phyloP scores from a whole-genome alignment of 306 rosid species.

The Ochetophila trinervis region DNA sequence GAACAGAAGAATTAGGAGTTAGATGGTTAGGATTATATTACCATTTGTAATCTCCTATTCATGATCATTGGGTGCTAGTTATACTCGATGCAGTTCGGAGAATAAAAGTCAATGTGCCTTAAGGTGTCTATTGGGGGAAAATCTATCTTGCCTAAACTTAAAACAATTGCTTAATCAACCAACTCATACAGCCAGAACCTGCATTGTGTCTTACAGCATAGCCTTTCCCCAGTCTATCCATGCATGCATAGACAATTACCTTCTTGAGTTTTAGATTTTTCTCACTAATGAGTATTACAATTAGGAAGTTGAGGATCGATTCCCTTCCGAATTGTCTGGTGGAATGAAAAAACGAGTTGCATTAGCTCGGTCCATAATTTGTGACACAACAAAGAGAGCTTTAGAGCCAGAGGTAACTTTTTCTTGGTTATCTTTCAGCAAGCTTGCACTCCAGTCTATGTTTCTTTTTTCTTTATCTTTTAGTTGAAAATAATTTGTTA shows the following conservation, averaged over 20 bases:
- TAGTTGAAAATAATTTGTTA: no score
- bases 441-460: not conserved
- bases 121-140: no score
- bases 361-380: slow-evolving; percentile 87
- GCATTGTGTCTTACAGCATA: not conserved
- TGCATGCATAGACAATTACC: slow-evolving; percentile 2
- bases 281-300: not conserved
- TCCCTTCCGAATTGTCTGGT: slow-evolving; percentile 97
- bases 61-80: not conserved
- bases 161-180: no score
- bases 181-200: no score
- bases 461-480: no score
- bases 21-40: not conserved
- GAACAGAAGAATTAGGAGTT: not conserved
- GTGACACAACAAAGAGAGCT: slow-evolving; percentile 64
- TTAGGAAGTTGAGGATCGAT: slow-evolving; percentile 88
- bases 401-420: slow-evolving; percentile 85
- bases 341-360: slow-evolving; percentile 99
- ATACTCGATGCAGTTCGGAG: not conserved
- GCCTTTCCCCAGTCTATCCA: not conserved
- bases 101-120: not conserved
- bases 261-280: slow-evolving; percentile 2
- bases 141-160: no score
- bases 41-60: not conserved
- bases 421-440: no score